Conservation (phyloP, 306 rosid genomes). For the Quercus robur region DNA sequence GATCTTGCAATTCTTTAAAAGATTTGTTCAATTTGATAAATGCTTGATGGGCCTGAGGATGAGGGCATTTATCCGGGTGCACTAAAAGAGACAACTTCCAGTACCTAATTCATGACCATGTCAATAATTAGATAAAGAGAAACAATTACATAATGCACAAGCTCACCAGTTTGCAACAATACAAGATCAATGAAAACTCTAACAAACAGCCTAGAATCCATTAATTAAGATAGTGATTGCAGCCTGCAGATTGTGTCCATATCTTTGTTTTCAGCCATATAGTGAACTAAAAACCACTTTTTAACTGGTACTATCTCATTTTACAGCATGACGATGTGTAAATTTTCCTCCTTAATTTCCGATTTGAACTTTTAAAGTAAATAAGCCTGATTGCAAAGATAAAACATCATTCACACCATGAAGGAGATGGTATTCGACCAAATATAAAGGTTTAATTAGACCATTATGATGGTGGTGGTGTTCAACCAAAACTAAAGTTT, state of each 20-base stretch:
- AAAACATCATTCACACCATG: background rate
- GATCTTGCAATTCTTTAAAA: slow-evolving; percentile 82
- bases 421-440: background rate
- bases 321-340: background rate
- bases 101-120: slow-evolving; percentile 41
- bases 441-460: background rate
- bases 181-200: background rate
- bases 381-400: background rate
- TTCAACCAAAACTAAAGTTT: background rate
- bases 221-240: background rate
- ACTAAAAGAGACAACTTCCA: slow-evolving; percentile 96
- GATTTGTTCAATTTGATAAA: slow-evolving; percentile 88
- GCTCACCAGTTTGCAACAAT: background rate
- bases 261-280: background rate
- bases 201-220: background rate
- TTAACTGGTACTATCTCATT: background rate
- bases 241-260: background rate
- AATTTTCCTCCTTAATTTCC: background rate
- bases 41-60: slow-evolving; percentile 93
- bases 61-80: slow-evolving; percentile 99
- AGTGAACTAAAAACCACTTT: background rate
- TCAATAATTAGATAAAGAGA: background rate
- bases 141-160: background rate
- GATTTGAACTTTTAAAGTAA: background rate
- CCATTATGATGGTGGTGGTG: background rate